Conservation (phyloP, 2,329 filamentous ascomycete species). For the Penicillium sp. region DNA sequence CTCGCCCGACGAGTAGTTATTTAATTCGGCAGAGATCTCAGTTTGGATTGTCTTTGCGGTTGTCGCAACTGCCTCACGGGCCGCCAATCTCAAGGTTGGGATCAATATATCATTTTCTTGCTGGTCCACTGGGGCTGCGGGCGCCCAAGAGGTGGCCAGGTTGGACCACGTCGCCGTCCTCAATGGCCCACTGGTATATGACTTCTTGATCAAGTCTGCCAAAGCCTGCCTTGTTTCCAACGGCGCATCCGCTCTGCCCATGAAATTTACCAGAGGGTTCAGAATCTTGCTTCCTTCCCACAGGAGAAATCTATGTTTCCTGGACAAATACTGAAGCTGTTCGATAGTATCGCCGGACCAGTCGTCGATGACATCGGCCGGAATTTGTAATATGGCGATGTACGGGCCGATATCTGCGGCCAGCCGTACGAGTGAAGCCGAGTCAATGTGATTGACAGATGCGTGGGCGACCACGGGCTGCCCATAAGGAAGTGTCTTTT, state of each 20-base stretch:
- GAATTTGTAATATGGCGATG: slow-evolving; percentile 61
- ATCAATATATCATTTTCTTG: slow-evolving; percentile 45
- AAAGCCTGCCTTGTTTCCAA: slow-evolving; percentile 34
- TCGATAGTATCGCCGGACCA: slow-evolving; percentile 57
- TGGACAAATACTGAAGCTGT: slow-evolving; percentile 37
- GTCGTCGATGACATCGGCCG: slow-evolving; percentile 62
- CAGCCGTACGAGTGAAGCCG: slow-evolving; percentile 55
- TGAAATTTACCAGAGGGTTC: slow-evolving; percentile 37
- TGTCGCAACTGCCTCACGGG: slow-evolving; percentile 42
- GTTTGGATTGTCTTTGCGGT: slow-evolving; percentile 42
- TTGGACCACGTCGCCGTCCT: slow-evolving; percentile 42
- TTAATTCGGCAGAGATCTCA: slow-evolving; percentile 39
- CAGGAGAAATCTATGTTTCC: slow-evolving; percentile 40
- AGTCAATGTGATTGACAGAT: slow-evolving; percentile 59
- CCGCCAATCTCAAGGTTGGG: slow-evolving; percentile 44
- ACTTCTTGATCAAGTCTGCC: slow-evolving; percentile 38
- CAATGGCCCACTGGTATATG: slow-evolving; percentile 41
- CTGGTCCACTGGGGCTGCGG: slow-evolving; percentile 35
- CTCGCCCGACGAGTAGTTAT: slow-evolving; percentile 12
- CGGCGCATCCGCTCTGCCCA: slow-evolving; percentile 27
- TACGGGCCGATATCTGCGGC: slow-evolving; percentile 60
- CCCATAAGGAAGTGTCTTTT: slow-evolving; percentile 40
- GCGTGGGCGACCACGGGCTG: slow-evolving; percentile 48
- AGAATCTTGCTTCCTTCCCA: slow-evolving; percentile 45
- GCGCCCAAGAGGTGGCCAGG: slow-evolving; percentile 42